Conservation (phyloP, 1,284 basidiomycete species). For the Boletellus sp. region DNA sequence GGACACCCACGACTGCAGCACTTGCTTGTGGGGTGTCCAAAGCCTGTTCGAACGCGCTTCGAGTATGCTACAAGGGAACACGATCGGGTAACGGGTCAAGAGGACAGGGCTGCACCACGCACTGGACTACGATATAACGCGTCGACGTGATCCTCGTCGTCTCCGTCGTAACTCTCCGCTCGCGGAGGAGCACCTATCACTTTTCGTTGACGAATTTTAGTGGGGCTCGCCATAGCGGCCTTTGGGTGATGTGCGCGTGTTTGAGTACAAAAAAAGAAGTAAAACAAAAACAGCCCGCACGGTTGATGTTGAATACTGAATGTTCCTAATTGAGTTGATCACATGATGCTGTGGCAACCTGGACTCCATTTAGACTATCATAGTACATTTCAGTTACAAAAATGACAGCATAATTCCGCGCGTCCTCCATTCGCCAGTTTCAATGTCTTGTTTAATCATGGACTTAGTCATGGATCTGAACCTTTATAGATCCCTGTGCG, state of each 20-base stretch:
- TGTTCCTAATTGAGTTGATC: not conserved
- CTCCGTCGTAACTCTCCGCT: conserved; percentile 29
- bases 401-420: too few species aligned
- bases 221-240: conserved; percentile 32
- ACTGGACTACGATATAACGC: conserved; percentile 30
- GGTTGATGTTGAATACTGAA: not conserved
- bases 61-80: conserved; percentile 38
- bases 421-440: not conserved
- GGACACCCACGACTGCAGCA: conserved; percentile 50
- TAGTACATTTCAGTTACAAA: too few species aligned
- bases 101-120: conserved; percentile 4
- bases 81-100: conserved; percentile 6
- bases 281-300: conserved; percentile 2
- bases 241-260: conserved; percentile 1
- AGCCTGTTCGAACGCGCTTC: conserved; percentile 55
- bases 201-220: conserved; percentile 33
- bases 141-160: conserved; percentile 37
- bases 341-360: not conserved
- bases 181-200: conserved; percentile 15
- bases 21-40: conserved; percentile 61
- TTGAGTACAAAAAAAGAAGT: conserved; percentile 1
- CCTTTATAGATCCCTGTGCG: conserved; percentile 61
- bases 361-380: too few species aligned
- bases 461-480: conserved; percentile 55
- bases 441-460: conserved; percentile 36